phyloP scores from a whole-genome alignment of 2,329 filamentous ascomycete genomes.

The Penicillium sp. region DNA sequence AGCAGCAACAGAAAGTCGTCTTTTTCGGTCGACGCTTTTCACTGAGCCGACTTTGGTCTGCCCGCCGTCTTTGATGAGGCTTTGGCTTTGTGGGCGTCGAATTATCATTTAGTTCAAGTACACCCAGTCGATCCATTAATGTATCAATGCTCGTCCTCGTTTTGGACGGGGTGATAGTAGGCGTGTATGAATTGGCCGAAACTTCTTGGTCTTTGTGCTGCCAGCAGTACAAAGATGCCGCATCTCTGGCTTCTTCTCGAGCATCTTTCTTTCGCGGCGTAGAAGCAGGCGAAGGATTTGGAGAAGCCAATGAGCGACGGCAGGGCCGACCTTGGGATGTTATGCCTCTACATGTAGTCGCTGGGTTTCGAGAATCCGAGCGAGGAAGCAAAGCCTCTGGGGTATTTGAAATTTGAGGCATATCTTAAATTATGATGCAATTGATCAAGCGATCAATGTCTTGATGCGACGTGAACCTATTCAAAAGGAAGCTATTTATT shows the following conservation, averaged over 20 bases:
- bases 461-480: background rate
- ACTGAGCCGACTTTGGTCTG: constrained; percentile 9
- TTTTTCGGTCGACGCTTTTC: constrained; percentile 20
- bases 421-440: constrained; percentile 30
- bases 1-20: constrained; percentile 38
- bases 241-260: constrained; percentile 27
- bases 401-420: constrained; percentile 69
- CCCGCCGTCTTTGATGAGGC: constrained; percentile 3
- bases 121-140: constrained; percentile 72
- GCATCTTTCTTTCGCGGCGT: constrained; percentile 27
- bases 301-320: constrained; percentile 65
- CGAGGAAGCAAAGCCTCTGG: constrained; percentile 78
- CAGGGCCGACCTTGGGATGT: constrained; percentile 81
- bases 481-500: background rate
- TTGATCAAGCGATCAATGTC: background rate
- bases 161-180: constrained; percentile 48
- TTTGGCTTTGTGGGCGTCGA: constrained; percentile 6
- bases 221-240: constrained; percentile 72
- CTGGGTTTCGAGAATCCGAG: constrained; percentile 79
- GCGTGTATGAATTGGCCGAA: constrained; percentile 17
- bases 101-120: constrained; percentile 61
- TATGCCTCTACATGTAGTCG: constrained; percentile 83
- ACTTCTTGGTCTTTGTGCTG: constrained; percentile 87
- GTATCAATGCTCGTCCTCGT: constrained; percentile 83
- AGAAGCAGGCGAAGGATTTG: constrained; percentile 29